These are phyloP conservation scores for Sugiyamaella novakii DNA, from an alignment of 1,139 yeast species.

Conservation along the genomic window DNA sequence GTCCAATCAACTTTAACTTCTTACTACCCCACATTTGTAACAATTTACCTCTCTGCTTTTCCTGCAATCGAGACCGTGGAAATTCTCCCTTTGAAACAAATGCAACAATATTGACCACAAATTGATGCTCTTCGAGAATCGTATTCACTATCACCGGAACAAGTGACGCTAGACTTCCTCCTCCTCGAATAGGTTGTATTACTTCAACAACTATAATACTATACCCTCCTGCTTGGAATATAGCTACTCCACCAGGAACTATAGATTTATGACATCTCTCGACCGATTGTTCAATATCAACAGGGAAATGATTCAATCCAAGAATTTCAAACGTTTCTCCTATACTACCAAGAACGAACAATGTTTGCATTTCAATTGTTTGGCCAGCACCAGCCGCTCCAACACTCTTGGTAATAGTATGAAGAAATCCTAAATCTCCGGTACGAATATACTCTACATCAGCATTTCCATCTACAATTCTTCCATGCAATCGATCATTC, in stretches of 20 bases:
- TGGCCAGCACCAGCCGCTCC: conserved; percentile 37
- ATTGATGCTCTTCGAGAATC: conserved; percentile 77
- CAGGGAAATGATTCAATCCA: conserved; percentile 90
- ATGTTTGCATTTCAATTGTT: conserved; percentile 66
- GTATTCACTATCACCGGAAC: conserved; percentile 83
- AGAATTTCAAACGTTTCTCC: conserved; percentile 88
- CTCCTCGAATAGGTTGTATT: conserved; percentile 41
- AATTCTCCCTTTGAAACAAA: conserved; percentile 68
- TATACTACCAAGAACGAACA: conserved; percentile 82
- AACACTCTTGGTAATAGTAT: conserved; percentile 55
- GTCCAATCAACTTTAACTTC: conserved; percentile 43
- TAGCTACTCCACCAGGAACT: conserved; percentile 58
- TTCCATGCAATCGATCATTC: conserved; percentile 57
- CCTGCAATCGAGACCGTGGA: conserved; percentile 71
- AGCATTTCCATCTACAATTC: conserved; percentile 62
- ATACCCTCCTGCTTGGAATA: conserved; percentile 82
- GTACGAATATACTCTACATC: conserved; percentile 75
- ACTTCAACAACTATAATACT: conserved; percentile 80
- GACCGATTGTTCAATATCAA: conserved; percentile 77
- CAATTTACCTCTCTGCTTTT: conserved; percentile 73
- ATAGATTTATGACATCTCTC: conserved; percentile 66
- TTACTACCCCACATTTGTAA: conserved; percentile 57
- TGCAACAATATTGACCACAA: conserved; percentile 82
- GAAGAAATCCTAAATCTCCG: conserved; percentile 92
- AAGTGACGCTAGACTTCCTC: conserved; percentile 60